These are phyloP conservation scores for Rhizopogon vinicolor DNA, from an alignment of 768 basidiomycete species.

Conservation along the genomic window DNA sequence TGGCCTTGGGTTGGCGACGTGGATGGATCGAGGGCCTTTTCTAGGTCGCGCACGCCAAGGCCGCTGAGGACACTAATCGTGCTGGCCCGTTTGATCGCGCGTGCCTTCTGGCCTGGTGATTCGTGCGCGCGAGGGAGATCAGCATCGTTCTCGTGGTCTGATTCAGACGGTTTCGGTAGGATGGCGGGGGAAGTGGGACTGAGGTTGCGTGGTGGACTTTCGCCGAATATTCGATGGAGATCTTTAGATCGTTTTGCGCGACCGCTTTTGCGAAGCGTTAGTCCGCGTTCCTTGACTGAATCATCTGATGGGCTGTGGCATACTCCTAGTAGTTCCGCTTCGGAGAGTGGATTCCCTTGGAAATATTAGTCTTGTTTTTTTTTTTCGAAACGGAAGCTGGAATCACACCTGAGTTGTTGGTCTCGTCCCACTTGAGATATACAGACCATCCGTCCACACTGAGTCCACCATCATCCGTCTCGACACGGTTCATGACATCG, in stretches of 20 bases:
- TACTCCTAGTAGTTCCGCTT: constrained; percentile 76
- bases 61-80: constrained; percentile 93
- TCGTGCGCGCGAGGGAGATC: constrained; percentile 24
- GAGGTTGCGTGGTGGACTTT: constrained; percentile 31
- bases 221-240: constrained; percentile 45
- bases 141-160: constrained; percentile 35
- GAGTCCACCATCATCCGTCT: constrained; percentile 69
- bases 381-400: not conserved
- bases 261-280: constrained; percentile 62
- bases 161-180: constrained; percentile 10
- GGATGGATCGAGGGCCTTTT: constrained; percentile 55
- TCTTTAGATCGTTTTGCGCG: constrained; percentile 36
- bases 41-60: constrained; percentile 81
- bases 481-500: constrained; percentile 50
- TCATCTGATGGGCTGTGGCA: constrained; percentile 79
- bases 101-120: constrained; percentile 17
- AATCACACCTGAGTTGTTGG: constrained; percentile 48
- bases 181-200: constrained; percentile 32
- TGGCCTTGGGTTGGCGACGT: constrained; percentile 42
- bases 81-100: constrained; percentile 74
- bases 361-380: not conserved
- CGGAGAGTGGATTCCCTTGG: constrained; percentile 70
- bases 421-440: constrained; percentile 56
- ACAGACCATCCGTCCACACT: constrained; percentile 90
- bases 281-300: constrained; percentile 72